phyloP scores from a whole-genome alignment of 2,329 filamentous ascomycete genomes.

The Colletotrichum sp. region DNA sequence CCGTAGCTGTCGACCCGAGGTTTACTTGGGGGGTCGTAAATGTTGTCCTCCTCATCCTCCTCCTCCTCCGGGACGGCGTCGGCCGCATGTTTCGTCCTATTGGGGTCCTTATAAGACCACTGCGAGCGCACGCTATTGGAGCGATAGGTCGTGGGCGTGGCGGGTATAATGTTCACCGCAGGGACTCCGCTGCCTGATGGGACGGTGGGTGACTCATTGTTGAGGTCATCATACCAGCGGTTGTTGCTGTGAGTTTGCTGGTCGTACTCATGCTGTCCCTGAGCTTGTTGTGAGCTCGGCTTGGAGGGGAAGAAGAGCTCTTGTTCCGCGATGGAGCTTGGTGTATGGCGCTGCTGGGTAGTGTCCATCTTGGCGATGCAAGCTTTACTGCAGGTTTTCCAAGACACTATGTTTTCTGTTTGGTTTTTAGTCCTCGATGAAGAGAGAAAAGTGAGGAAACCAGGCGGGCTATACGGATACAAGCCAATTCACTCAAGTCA shows the following conservation, averaged over 20 bases:
- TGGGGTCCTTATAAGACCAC: not conserved
- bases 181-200: conserved; percentile 11
- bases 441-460: not conserved
- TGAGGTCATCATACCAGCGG: conserved; percentile 8
- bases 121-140: conserved; percentile 18
- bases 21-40: conserved; percentile 7
- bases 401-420: not conserved
- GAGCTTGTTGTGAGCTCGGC: not conserved
- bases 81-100: not conserved
- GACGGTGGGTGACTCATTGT: conserved; percentile 9
- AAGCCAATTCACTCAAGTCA: not conserved
- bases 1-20: not conserved
- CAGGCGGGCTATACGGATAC: not conserved
- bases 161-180: conserved; percentile 16
- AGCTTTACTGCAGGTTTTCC: not conserved
- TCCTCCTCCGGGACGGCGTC: conserved; percentile 8
- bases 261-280: not conserved
- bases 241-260: not conserved
- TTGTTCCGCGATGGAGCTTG: conserved; percentile 15
- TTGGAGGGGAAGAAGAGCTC: conserved; percentile 4
- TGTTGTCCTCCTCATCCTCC: conserved; percentile 9
- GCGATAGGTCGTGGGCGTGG: conserved; percentile 13
- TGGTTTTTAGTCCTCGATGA: not conserved
- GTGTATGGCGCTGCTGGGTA: conserved; percentile 10
- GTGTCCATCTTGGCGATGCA: conserved; percentile 6